These are phyloP conservation scores for Hypoxylon subgilvum DNA, from an alignment of 495 filamentous ascomycete species.

Conservation along the genomic window DNA sequence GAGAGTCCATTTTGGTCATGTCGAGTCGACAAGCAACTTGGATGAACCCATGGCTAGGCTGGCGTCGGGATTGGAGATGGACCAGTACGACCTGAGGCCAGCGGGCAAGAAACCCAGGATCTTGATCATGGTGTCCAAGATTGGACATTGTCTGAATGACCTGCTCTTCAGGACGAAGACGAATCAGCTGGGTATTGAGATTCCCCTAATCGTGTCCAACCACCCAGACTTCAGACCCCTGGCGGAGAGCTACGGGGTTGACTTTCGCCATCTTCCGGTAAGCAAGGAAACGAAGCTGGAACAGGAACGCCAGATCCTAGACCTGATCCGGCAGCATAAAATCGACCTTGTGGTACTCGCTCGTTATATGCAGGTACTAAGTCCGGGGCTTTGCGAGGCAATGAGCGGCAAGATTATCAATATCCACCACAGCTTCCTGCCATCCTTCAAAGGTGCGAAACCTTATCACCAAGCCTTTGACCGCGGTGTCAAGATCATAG, in stretches of 20 bases:
- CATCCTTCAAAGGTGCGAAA: constrained; percentile 79
- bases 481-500: constrained; percentile 79
- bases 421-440: constrained; percentile 81
- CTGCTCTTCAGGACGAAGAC: constrained; percentile 74
- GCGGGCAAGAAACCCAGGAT: constrained; percentile 68
- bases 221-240: constrained; percentile 72
- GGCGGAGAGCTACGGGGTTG: constrained; percentile 71
- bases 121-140: constrained; percentile 83
- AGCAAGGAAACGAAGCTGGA: constrained; percentile 69
- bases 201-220: constrained; percentile 74
- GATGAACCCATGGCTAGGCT: constrained; percentile 60
- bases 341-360: constrained; percentile 77
- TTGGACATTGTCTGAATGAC: constrained; percentile 80
- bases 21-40: constrained; percentile 50
- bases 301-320: constrained; percentile 69
- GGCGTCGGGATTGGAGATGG: constrained; percentile 62
- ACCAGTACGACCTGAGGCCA: constrained; percentile 64
- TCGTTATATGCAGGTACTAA: constrained; percentile 85
- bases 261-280: constrained; percentile 76
- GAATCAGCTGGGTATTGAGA: constrained; percentile 68
- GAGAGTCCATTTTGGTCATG: constrained; percentile 72
- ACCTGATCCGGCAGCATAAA: constrained; percentile 65
- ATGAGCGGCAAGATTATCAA: constrained; percentile 82
- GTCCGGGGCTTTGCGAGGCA: constrained; percentile 68
- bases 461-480: constrained; percentile 82